Conservation (phyloP, 257 asterid species). For the Apocynum venetum region DNA sequence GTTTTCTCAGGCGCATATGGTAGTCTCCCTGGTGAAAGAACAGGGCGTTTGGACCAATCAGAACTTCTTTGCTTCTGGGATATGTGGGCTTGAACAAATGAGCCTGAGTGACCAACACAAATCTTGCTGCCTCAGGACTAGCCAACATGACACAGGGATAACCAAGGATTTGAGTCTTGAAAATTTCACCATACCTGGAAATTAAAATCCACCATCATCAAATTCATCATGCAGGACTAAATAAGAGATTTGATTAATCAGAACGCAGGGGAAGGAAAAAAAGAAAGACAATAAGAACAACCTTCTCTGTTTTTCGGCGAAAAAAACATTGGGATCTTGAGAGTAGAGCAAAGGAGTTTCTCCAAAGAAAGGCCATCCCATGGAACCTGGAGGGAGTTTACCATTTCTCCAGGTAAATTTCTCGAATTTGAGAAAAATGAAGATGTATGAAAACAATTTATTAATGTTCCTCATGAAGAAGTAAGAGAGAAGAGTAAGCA, state of each 20-base stretch:
- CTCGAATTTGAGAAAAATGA: constrained; percentile 17
- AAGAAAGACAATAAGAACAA: constrained; percentile 1
- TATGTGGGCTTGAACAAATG: constrained; percentile 87
- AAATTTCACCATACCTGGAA: constrained; percentile 76
- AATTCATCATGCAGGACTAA: neutral
- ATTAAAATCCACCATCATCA: too few relatives aligned
- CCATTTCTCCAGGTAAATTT: constrained; percentile 15
- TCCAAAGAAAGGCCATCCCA: constrained; percentile 88
- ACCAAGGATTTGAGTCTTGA: constrained; percentile 76
- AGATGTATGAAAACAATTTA: constrained; percentile 12
- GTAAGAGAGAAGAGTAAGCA: constrained; percentile 25
- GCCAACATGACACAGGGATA: constrained; percentile 84
- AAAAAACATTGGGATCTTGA: constrained; percentile 64
- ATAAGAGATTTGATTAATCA: too few relatives aligned
- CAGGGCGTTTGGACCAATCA: constrained; percentile 76
- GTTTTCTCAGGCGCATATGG: constrained; percentile 67
- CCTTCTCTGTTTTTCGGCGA: constrained; percentile 56
- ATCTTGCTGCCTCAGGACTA: constrained; percentile 86
- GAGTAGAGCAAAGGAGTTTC: constrained; percentile 82
- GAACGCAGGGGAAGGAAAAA: too few relatives aligned
- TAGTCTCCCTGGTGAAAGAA: constrained; percentile 77
- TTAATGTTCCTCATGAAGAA: neutral
- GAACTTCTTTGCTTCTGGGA: constrained; percentile 65
- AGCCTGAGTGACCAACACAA: constrained; percentile 58
- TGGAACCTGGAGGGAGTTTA: constrained; percentile 81